phyloP scores from a whole-genome alignment of 495 filamentous ascomycete species.

The Neurospora intermedia region DNA sequence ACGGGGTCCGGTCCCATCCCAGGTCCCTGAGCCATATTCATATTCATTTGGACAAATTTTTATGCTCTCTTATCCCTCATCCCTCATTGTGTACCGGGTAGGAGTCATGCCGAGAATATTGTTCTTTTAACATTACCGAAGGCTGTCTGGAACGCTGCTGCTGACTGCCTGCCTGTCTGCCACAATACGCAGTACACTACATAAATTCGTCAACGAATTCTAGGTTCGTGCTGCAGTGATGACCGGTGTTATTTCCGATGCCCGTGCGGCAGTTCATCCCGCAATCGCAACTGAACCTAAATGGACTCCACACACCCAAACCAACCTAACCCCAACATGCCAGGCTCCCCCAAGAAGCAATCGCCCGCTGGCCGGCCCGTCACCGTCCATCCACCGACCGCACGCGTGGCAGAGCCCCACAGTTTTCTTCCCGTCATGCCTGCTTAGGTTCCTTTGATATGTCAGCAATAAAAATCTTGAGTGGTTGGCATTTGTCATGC shows the following conservation, averaged over 20 bases:
- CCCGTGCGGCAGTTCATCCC: neutral
- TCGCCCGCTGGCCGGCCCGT: neutral
- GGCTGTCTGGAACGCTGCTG: neutral
- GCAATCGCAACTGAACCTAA: neutral
- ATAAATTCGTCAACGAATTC: neutral
- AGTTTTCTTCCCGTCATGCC: neutral
- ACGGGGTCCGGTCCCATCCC: neutral
- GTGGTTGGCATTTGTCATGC: neutral
- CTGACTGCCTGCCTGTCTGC: neutral
- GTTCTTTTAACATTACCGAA: neutral
- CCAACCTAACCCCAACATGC: neutral
- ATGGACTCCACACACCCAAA: neutral
- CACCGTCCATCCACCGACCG: neutral
- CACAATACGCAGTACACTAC: too few relatives aligned
- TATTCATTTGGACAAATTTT: neutral
- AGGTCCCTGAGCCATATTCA: neutral
- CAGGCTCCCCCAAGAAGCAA: neutral
- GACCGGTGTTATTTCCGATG: neutral
- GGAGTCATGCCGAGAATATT: neutral
- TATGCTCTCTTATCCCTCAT: neutral
- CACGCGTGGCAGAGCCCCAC: neutral
- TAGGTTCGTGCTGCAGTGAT: neutral
- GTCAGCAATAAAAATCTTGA: neutral
- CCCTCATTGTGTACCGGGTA: neutral
- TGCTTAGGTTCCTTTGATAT: neutral